Evolutionary conservation across 2,329 filamentous ascomycete genomes (phyloP).

Genomic region (Gnomoniopsis smithogilvyi): DNA sequence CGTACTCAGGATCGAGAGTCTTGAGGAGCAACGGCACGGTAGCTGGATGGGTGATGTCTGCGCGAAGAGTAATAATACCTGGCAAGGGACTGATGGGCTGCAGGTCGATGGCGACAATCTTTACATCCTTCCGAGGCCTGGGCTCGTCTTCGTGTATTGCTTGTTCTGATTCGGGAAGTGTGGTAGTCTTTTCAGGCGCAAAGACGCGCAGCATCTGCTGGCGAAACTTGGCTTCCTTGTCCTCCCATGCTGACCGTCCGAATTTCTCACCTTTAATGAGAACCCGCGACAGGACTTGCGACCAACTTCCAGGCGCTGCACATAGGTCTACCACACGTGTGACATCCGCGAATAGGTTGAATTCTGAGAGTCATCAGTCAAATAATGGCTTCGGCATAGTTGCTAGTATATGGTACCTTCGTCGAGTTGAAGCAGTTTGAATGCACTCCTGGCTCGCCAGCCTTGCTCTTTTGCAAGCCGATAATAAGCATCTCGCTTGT

Average conservation of each 20-base stretch:
- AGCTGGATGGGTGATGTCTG: constrained; percentile 95
- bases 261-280: constrained; percentile 93
- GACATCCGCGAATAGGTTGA: constrained; percentile 87
- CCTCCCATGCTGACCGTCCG: constrained; percentile 80
- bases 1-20: constrained; percentile 73
- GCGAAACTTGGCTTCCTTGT: constrained; percentile 68
- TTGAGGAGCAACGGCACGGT: constrained; percentile 86
- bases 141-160: constrained; percentile 27
- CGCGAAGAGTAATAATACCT: constrained; percentile 86
- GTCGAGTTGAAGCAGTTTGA: constrained; percentile 95
- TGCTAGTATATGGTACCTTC: constrained; percentile 48
- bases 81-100: constrained; percentile 94
- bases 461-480: constrained; percentile 97
- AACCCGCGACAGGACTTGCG: constrained; percentile 89
- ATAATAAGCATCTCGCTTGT: constrained; percentile 98
- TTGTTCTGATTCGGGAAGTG: neutral
- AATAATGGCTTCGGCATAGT: constrained; percentile 1
- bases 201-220: constrained; percentile 57
- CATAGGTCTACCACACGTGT: constrained; percentile 94
- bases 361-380: constrained; percentile 56
- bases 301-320: constrained; percentile 95
- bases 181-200: constrained; percentile 27
- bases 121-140: constrained; percentile 65
- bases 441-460: constrained; percentile 93
- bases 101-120: constrained; percentile 93